Evolutionary conservation across 176 grass and related monocot genomes (phyloP).

Genomic region (Carex pumila): DNA sequence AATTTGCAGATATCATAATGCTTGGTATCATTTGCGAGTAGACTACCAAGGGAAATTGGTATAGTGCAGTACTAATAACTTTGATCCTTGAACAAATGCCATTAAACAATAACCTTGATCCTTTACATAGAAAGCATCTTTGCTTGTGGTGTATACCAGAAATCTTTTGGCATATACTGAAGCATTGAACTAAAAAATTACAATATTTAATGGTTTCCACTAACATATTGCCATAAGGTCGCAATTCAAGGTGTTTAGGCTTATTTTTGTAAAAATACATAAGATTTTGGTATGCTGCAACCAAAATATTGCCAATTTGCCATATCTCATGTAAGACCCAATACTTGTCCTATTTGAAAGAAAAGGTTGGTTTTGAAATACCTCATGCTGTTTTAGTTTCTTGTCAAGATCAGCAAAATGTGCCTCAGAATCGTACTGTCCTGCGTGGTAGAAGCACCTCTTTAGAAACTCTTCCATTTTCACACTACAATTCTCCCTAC

Average conservation of each 20-base stretch:
- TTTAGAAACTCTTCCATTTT: slow-evolving; percentile 96
- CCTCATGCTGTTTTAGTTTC: slow-evolving; percentile 86
- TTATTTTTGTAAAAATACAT: background rate
- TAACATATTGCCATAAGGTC: background rate
- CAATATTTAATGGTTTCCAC: too few relatives aligned
- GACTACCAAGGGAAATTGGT: background rate
- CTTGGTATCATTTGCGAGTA: background rate
- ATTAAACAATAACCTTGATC: background rate
- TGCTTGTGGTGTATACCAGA: background rate
- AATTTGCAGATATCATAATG: background rate
- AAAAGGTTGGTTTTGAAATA: slow-evolving; percentile 19
- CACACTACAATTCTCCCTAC: slow-evolving; percentile 85
- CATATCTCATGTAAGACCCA: background rate
- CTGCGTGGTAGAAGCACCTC: slow-evolving; percentile 98
- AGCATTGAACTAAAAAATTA: too few relatives aligned
- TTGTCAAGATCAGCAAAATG: slow-evolving; percentile 74
- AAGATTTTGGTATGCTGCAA: background rate
- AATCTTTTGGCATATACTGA: too few relatives aligned
- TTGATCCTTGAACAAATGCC: background rate
- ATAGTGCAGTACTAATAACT: background rate
- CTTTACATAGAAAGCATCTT: slow-evolving; percentile 1
- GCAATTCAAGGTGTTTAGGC: background rate
- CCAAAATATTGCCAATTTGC: background rate
- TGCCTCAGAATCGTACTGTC: slow-evolving; percentile 80
- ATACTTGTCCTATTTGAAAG: slow-evolving; percentile 2